phyloP scores from a whole-genome alignment of 2,329 filamentous ascomycete species.

The Alternaria viburni region DNA sequence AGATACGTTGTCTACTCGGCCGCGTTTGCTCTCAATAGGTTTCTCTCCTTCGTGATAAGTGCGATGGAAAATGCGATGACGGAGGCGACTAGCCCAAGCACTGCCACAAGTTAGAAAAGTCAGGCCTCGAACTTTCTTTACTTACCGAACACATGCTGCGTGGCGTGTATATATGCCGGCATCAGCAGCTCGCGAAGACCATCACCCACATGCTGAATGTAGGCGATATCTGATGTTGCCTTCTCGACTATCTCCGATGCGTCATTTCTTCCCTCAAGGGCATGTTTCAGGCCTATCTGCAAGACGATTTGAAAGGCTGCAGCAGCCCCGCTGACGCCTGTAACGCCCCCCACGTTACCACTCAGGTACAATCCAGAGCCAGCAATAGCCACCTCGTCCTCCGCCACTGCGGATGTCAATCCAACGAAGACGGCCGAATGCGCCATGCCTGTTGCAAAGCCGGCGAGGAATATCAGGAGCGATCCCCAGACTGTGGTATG shows the following conservation, averaged over 20 bases:
- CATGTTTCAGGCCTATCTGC: not conserved
- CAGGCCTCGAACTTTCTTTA: not conserved
- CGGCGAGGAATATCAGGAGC: not conserved
- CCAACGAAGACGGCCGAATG: not conserved
- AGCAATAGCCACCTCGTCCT: not conserved
- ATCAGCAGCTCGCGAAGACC: not conserved
- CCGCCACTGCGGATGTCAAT: not conserved
- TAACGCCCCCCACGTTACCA: not conserved
- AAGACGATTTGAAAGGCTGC: not conserved
- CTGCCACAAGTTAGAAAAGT: slow-evolving; percentile 10
- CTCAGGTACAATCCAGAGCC: not conserved
- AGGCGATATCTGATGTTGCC: not conserved
- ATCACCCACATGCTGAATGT: not conserved
- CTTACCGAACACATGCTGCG: not conserved
- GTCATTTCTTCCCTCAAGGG: not conserved
- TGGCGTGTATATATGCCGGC: not conserved
- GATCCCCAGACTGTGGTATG: not conserved
- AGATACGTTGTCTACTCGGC: not conserved
- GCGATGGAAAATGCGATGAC: slow-evolving; percentile 14
- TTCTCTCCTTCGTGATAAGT: not conserved
- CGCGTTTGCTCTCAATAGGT: not conserved
- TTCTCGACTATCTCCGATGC: not conserved
- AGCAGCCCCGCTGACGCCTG: not conserved
- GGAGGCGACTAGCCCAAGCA: slow-evolving; percentile 1
- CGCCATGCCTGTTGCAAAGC: not conserved